These are phyloP conservation scores for Xylariaceae sp. DNA, from an alignment of 2,329 filamentous ascomycete genomes.

Conservation along the genomic window DNA sequence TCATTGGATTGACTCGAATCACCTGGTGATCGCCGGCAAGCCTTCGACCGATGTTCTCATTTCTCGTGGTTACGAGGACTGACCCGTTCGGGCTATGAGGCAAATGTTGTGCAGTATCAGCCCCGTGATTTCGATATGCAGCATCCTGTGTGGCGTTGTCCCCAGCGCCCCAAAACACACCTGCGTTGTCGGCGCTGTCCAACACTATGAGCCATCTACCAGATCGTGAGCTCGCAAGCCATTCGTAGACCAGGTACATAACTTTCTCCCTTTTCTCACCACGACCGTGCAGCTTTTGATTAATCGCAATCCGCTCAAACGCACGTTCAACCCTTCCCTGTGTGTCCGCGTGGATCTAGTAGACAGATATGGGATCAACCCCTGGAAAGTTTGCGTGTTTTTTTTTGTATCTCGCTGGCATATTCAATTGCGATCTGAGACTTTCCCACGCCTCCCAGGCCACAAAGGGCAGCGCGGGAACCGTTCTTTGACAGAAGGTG, in stretches of 20 bases:
- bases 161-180: slow-evolving; percentile 23
- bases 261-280: slow-evolving; percentile 13
- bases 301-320: slow-evolving; percentile 28
- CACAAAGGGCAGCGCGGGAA: slow-evolving; percentile 5
- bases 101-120: slow-evolving; percentile 19
- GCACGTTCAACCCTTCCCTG: slow-evolving; percentile 27
- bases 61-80: slow-evolving; percentile 24
- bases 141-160: slow-evolving; percentile 2
- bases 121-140: background rate
- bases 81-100: slow-evolving; percentile 26
- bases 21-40: slow-evolving; percentile 11
- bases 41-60: slow-evolving; percentile 7
- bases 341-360: slow-evolving; percentile 32
- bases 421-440: slow-evolving; percentile 14
- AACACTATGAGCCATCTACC: slow-evolving; percentile 33
- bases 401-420: slow-evolving; percentile 3
- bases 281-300: slow-evolving; percentile 18
- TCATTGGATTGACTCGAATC: background rate
- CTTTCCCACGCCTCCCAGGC: slow-evolving; percentile 10
- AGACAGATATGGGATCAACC: slow-evolving; percentile 20
- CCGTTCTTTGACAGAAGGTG: background rate
- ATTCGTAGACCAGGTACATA: slow-evolving; percentile 23
- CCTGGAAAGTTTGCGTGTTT: background rate
- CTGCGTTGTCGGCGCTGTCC: slow-evolving; percentile 34
- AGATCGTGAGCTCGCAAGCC: slow-evolving; percentile 27